These are phyloP conservation scores for Paxillus rubicundulus DNA, from an alignment of 768 basidiomycete genomes.

Conservation along the genomic window DNA sequence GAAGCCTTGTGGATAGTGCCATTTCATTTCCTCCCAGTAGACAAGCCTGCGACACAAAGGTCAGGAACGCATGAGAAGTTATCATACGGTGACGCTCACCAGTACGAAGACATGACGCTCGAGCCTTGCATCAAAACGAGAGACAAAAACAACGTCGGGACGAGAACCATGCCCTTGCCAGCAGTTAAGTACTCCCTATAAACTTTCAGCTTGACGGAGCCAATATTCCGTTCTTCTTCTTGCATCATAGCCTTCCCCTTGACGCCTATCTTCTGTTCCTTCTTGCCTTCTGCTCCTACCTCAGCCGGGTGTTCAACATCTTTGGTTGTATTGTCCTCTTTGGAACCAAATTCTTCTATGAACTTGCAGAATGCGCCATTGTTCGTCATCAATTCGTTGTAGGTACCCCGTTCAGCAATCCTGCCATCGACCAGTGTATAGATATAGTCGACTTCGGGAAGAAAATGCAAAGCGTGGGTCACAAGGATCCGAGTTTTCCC, in stretches of 20 bases:
- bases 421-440: conserved; percentile 73
- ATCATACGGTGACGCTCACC: conserved; percentile 41
- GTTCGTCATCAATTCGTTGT: conserved; percentile 60
- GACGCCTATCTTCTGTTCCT: conserved; percentile 32
- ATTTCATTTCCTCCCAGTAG: conserved; percentile 62
- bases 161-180: conserved; percentile 59
- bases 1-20: conserved; percentile 58
- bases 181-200: conserved; percentile 59
- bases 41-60: conserved; percentile 53
- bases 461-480: conserved; percentile 88
- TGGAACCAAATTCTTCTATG: conserved; percentile 73
- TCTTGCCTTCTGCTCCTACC: conserved; percentile 34
- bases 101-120: conserved; percentile 70
- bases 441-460: conserved; percentile 85
- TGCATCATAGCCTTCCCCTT: conserved; percentile 70
- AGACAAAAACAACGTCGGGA: conserved; percentile 64
- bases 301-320: conserved; percentile 34
- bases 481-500: conserved; percentile 85
- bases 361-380: conserved; percentile 72
- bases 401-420: conserved; percentile 81
- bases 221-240: conserved; percentile 77
- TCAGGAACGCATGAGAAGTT: not conserved
- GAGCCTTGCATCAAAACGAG: conserved; percentile 67
- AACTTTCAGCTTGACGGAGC: conserved; percentile 42
- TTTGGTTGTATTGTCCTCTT: conserved; percentile 45